Percentiles rank a stretch among this genome's conserved stretches.
Evolutionary conservation across 139 green algal genomes (phyloP).

Genomic region (Volvox reticuliferus): DNA sequence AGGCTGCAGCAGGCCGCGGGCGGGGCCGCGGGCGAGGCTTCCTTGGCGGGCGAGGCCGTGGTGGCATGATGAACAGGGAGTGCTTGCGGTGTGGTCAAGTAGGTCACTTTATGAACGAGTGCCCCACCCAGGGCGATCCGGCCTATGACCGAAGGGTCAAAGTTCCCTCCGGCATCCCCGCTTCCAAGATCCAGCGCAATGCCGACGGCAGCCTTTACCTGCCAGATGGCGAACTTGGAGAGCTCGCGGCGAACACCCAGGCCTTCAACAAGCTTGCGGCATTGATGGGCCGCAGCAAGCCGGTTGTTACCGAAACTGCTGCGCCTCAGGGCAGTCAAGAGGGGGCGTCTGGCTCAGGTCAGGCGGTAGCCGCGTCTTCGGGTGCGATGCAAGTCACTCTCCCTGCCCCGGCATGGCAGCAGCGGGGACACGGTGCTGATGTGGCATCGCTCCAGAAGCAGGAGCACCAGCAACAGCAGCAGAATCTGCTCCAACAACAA

Average conservation of each 20-base stretch:
- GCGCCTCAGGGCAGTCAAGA: not conserved
- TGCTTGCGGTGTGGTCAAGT: slow-evolving; percentile 66
- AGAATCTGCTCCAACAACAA: not conserved
- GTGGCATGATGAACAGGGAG: slow-evolving; percentile 51
- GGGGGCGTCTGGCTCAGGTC: not conserved
- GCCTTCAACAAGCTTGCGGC: slow-evolving; percentile 50
- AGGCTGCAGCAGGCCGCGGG: not conserved
- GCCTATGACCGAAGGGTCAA: slow-evolving; percentile 40
- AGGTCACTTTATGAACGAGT: slow-evolving; percentile 75
- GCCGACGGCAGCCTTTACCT: slow-evolving; percentile 55
- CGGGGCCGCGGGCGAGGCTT: slow-evolving; percentile 13
- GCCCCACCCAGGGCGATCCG: slow-evolving; percentile 79
- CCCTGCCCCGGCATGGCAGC: slow-evolving; percentile 10
- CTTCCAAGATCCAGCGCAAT: slow-evolving; percentile 50
- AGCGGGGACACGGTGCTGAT: not conserved
- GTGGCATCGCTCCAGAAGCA: not conserved
- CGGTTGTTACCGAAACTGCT: not conserved
- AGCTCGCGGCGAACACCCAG: slow-evolving; percentile 48
- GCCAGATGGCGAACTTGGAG: slow-evolving; percentile 51
- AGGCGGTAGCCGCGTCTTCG: not conserved
- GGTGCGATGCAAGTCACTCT: not conserved
- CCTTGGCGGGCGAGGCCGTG: slow-evolving; percentile 29
- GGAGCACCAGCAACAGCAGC: slow-evolving; percentile 4
- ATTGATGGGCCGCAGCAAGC: slow-evolving; percentile 29
- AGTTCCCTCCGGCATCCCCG: slow-evolving; percentile 49